Base-by-base conservation (phyloP, 805 yeast genomes). In the Debaryomyces hansenii region DNA sequence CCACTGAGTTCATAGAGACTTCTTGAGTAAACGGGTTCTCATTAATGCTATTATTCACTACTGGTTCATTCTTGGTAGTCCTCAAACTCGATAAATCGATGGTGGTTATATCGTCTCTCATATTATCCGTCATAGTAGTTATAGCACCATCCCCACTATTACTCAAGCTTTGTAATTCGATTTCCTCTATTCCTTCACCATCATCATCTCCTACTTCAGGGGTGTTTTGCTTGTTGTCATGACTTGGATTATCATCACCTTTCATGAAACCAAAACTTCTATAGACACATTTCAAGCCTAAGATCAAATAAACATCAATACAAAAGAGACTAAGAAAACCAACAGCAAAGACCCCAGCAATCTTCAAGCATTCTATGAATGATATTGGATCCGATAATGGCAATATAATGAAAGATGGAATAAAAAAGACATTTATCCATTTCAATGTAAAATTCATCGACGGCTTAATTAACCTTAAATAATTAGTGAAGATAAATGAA, bases 391-490 rank as follows among this genome's bases (percentile, higher is more conserved):
- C 76, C 10, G 88, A 78, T 44, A 86, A 70, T 0, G 92, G 92
- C 29, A 87, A 72, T 0, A 84, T 78, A 32, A 87, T 80, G 58
- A 87, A 87, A 0, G 90, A 83, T 0, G 94, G 92, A 0, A 88
- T 82, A 70, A 87, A 87, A 58, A 83, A 85, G 5, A 85, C 76
- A 59, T 84, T 85, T 65, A 87, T 87, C 92, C 94, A 87, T 45
- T 85, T 74, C 41, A 87, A 70, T 1, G 85, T 72, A 60, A 85
- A 84, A 50, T 85, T 85, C 67, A 79, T 78, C 12, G 89, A 80
- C n/a, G 85, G 77, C 41, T 83, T 82, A 41, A 83, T 64, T 10
- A 72, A 29, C 36, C 50, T 53, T 34, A 72, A 55, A 45, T 72
- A 72, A 41, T 60, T 52, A 12, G 62, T 60, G 24, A 71, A 52